Percentiles rank a stretch among this genome's conserved stretches.
phyloP scores from a whole-genome alignment of 371 early-diverging fungal genomes.

The Umbelopsis sp. region DNA sequence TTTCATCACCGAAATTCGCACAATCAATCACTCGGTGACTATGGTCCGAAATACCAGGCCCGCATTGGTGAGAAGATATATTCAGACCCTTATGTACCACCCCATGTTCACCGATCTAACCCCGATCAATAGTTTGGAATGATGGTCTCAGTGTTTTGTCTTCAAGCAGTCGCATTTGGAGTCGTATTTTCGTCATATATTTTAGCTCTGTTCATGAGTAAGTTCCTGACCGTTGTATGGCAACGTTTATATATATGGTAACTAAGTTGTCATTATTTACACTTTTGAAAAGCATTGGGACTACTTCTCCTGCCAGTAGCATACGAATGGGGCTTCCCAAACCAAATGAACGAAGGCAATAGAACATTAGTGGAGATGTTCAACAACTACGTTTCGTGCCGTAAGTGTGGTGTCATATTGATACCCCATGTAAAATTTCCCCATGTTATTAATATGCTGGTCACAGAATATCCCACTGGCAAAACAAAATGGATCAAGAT shows the following conservation, averaged over 20 bases:
- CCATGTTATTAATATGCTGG: no score
- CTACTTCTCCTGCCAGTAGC: not conserved
- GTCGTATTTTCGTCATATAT: not conserved
- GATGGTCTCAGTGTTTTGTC: not conserved
- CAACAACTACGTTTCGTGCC: not conserved
- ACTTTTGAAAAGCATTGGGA: not conserved
- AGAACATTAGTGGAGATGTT: not conserved
- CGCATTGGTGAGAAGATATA: not conserved
- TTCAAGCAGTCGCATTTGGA: not conserved
- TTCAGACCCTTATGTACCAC: not conserved
- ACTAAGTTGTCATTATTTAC: not conserved
- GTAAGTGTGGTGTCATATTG: not conserved
- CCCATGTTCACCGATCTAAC: not conserved
- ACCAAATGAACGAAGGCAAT: conserved; percentile 8
- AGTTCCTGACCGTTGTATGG: not conserved
- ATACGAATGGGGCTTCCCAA: conserved; percentile 9
- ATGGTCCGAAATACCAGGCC: not conserved
- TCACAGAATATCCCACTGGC: not conserved
- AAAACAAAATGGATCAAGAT: conserved; percentile 9
- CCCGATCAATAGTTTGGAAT: not conserved
- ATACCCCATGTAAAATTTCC: no score
- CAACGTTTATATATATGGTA: not conserved
- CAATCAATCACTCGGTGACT: not conserved
- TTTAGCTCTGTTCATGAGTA: not conserved
- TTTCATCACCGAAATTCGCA: not conserved